Base-by-base conservation (phyloP, 805 yeast genomes). In the Wickerhamomyces alni region DNA sequence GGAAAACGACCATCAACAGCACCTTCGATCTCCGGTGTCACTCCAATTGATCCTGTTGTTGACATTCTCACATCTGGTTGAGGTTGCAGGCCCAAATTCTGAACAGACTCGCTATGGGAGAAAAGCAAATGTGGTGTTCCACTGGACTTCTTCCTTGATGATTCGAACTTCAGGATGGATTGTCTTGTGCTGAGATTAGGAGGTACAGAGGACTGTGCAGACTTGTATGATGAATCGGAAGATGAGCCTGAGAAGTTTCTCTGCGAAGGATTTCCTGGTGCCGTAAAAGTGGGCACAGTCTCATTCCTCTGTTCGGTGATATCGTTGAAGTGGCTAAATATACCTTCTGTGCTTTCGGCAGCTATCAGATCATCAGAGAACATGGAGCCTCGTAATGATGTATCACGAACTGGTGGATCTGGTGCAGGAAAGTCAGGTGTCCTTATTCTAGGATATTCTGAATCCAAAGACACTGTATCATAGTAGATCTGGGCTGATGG, bases 51-150 rank as follows among this genome's bases (percentile, higher is more conserved):
- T 7, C 12, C 18, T 4, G 33, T 12, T 6, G 33, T 30, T 17
- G 33, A 30, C 7, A 30, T 18, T 13, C 22, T 30, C n/a, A 30
- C 7, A 17, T 17, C 15, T 8, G 33, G 33, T 11, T 17, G 8
- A 5, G 24, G 24, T 17, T 17, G 24, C 17, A 6, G 16, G 6
- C n/a, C 8, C n/a, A 30, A 9, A 6, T 30, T 8, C 15, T 17
- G 21, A 5, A 8, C 8, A 4, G 33, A 30, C 7, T 31, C 31
- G 16, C 18, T 26, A 13, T 42, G 32, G 3, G 35, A 19, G n/a
- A 46, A 18, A 15, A 50, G 26, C 7, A 52, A 24, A 17, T 43
- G 50, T 11, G 55, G 57, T 7, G 48, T 45, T 2, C 59, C 59
- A 27, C 33, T 40, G 3, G 46, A 40, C 30, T 40, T 55, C 26